Evolutionary conservation across 2,329 filamentous ascomycete genomes (phyloP).

Genomic region (Sclerotinia glacialis): DNA sequence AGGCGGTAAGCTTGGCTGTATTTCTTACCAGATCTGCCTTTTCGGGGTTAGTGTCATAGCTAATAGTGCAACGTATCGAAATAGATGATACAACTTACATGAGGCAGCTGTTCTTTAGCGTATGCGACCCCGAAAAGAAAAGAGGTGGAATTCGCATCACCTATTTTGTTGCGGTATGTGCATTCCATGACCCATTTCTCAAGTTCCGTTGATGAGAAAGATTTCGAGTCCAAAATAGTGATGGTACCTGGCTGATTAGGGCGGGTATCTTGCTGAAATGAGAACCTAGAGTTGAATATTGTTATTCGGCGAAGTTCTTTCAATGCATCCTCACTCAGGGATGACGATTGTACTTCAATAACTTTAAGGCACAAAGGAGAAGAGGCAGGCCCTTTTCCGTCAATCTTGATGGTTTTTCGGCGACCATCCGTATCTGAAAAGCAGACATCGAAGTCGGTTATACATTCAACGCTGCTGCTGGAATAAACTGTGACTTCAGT

Average conservation of each 20-base stretch:
- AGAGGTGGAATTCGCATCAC: constrained; percentile 4
- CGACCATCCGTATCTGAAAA: background rate
- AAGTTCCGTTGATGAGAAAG: constrained; percentile 18
- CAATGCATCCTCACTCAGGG: constrained; percentile 16
- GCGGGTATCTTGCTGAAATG: background rate
- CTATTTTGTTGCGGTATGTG: constrained; percentile 28
- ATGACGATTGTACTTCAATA: constrained; percentile 22
- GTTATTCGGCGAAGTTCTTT: constrained; percentile 3
- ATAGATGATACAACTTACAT: constrained; percentile 18
- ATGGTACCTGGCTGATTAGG: background rate
- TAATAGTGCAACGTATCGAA: background rate
- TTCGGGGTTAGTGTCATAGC: background rate
- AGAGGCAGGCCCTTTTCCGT: constrained; percentile 29
- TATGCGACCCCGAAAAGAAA: constrained; percentile 33
- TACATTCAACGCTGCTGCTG: background rate
- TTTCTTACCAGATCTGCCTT: constrained; percentile 20
- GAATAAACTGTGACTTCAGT: background rate
- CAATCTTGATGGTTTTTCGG: constrained; percentile 26
- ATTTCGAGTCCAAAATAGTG: constrained; percentile 8
- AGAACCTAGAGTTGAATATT: background rate
- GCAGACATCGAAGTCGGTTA: constrained; percentile 14
- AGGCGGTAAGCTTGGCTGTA: constrained; percentile 17
- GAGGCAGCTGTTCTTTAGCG: constrained; percentile 30
- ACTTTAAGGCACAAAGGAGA: constrained; percentile 26
- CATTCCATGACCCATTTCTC: constrained; percentile 36